Percentiles rank a stretch among this genome's conserved stretches.
Conservation (phyloP, 164 flowering plant species). For the Tetrastigma voinierianum region DNA sequence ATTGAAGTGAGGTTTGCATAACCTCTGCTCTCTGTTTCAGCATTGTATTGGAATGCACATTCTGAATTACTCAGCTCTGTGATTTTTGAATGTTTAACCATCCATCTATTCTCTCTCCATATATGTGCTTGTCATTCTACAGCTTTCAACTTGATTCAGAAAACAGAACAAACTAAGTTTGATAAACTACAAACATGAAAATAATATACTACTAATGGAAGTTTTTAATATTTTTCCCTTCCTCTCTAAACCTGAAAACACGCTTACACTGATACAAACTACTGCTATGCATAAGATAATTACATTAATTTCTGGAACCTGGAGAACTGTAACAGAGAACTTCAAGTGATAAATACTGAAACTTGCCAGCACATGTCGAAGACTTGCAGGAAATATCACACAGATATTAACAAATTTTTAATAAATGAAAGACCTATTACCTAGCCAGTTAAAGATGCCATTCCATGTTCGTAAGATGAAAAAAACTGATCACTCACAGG, state of each 20-base stretch:
- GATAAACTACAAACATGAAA: constrained; percentile 8
- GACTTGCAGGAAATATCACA: constrained; percentile 17
- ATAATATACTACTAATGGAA: constrained; percentile 1
- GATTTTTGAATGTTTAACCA: too few relatives aligned
- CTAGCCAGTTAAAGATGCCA: constrained; percentile 19
- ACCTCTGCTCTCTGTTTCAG: too few relatives aligned
- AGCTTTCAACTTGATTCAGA: neutral
- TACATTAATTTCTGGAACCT: constrained; percentile 5
- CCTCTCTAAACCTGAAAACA: constrained; percentile 11
- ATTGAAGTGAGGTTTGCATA: too few relatives aligned
- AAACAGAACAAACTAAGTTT: neutral
- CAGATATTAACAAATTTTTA: constrained; percentile 28
- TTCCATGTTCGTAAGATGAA: constrained; percentile 25
- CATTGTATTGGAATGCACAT: too few relatives aligned
- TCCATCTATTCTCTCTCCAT: neutral
- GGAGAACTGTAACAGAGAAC: constrained; percentile 13
- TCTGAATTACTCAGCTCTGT: too few relatives aligned
- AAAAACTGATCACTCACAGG: constrained; percentile 30
- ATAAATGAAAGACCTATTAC: constrained; percentile 15
- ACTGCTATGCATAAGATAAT: constrained; percentile 8
- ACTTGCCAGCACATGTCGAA: constrained; percentile 17
- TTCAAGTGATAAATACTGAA: constrained; percentile 6
- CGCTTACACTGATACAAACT: constrained; percentile 10
- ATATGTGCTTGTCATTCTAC: neutral
- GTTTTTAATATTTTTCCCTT: constrained; percentile 6